These are phyloP conservation scores for Botryosphaeria dothidea DNA, from an alignment of 2,329 filamentous ascomycete species.

Conservation along the genomic window DNA sequence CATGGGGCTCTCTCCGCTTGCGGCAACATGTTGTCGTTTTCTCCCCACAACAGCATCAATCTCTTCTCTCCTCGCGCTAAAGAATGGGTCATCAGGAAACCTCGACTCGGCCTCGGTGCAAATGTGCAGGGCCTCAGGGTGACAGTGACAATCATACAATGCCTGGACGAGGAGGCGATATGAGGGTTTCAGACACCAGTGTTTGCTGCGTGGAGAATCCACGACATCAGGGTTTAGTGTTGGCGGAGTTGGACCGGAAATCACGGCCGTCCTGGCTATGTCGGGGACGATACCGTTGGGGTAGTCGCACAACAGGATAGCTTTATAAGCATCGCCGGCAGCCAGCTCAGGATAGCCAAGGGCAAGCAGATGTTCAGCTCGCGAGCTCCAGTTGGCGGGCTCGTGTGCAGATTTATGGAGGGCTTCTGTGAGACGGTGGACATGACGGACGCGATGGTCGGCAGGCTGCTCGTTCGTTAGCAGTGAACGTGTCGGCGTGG, in stretches of 20 bases:
- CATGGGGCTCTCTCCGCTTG: neutral
- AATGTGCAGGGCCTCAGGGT: constrained; percentile 23
- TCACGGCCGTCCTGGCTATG: too few species aligned
- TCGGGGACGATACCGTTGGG: neutral
- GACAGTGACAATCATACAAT: constrained; percentile 28
- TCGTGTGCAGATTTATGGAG: constrained; percentile 22
- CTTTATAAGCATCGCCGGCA: constrained; percentile 34
- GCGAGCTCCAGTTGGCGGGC: constrained; percentile 28
- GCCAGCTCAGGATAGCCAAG: constrained; percentile 34
- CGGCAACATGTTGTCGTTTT: constrained; percentile 20
- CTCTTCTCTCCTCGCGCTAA: constrained; percentile 3
- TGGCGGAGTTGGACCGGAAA: neutral
- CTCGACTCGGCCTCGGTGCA: constrained; percentile 17
- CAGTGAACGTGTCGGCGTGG: neutral
- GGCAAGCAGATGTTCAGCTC: constrained; percentile 27
- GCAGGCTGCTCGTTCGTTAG: neutral
- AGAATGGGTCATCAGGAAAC: neutral
- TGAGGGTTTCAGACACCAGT: neutral
- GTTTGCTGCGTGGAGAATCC: neutral
- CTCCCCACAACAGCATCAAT: constrained; percentile 18
- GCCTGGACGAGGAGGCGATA: constrained; percentile 24
- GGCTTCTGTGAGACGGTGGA: neutral
- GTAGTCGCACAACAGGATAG: constrained; percentile 31
- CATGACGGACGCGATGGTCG: neutral
- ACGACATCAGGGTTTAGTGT: neutral